Evolutionary conservation across 2,329 filamentous ascomycete genomes (phyloP).

Genomic region (Trichoderma atrobrunneum): DNA sequence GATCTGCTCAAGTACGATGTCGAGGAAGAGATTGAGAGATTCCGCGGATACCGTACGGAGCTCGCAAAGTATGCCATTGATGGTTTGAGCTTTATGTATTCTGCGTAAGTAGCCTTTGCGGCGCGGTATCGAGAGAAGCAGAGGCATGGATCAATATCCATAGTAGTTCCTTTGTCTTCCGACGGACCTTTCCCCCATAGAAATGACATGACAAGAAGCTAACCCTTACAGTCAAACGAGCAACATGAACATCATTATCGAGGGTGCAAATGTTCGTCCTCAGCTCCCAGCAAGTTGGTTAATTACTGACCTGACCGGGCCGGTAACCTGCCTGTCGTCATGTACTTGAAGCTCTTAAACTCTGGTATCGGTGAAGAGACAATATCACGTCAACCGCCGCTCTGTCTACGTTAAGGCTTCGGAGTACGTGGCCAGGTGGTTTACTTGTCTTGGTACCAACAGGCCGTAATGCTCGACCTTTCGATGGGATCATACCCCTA

Average conservation of each 20-base stretch:
- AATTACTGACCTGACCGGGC: neutral
- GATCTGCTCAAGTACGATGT: slow-evolving; percentile 63
- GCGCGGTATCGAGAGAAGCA: neutral
- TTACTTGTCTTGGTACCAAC: neutral
- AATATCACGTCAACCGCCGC: no score
- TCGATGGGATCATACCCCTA: slow-evolving; percentile 41
- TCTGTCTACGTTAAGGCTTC: neutral
- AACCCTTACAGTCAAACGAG: neutral
- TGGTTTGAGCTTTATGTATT: neutral
- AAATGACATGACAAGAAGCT: neutral
- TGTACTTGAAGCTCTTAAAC: neutral
- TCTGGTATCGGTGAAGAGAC: neutral
- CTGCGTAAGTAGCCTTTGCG: neutral
- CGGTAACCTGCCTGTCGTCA: neutral
- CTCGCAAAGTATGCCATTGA: neutral
- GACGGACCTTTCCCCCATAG: neutral
- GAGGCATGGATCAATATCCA: neutral
- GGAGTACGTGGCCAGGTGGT: neutral
- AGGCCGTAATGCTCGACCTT: slow-evolving; percentile 37
- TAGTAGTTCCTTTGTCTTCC: neutral
- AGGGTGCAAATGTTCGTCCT: neutral
- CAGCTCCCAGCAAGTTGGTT: neutral
- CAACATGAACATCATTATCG: neutral
- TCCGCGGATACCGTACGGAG: slow-evolving; percentile 37
- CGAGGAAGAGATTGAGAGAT: slow-evolving; percentile 66